Conservation (phyloP, 495 filamentous ascomycete genomes). For the Amniculicola lignicola region DNA sequence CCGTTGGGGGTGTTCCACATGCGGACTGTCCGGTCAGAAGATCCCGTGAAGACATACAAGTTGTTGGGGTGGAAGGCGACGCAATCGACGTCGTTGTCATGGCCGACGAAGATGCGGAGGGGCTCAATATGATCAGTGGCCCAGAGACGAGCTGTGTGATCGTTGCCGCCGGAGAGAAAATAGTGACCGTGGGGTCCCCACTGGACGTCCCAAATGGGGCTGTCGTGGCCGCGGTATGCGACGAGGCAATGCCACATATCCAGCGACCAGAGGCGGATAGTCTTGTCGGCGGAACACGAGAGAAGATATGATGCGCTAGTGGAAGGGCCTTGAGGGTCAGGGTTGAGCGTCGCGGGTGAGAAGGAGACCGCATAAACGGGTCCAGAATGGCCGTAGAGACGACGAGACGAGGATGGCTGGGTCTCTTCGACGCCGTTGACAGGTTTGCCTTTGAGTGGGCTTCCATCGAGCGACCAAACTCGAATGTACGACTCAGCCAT, state of each 20-base stretch:
- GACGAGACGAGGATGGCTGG: slow-evolving; percentile 62
- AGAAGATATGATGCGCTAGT: slow-evolving; percentile 60
- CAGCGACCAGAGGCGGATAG: slow-evolving; percentile 86
- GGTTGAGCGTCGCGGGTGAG: slow-evolving; percentile 65
- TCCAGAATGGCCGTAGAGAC: slow-evolving; percentile 86
- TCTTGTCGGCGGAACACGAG: slow-evolving; percentile 82
- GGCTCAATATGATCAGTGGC: slow-evolving; percentile 84
- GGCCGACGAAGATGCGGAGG: slow-evolving; percentile 84
- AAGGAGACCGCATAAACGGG: slow-evolving; percentile 89
- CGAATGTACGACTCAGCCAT: slow-evolving; percentile 93
- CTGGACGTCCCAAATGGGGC: slow-evolving; percentile 78
- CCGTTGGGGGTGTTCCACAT: slow-evolving; percentile 96
- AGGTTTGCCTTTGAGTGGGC: slow-evolving; percentile 55
- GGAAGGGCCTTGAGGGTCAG: slow-evolving; percentile 57
- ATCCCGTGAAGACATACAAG: slow-evolving; percentile 86
- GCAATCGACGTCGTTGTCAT: slow-evolving; percentile 82
- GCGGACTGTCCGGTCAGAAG: slow-evolving; percentile 82
- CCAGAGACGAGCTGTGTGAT: slow-evolving; percentile 89
- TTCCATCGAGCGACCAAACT: slow-evolving; percentile 83
- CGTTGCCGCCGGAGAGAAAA: slow-evolving; percentile 80
- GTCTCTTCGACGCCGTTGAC: slow-evolving; percentile 42
- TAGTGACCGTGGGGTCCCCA: slow-evolving; percentile 97
- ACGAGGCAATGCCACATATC: slow-evolving; percentile 87
- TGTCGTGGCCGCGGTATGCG: slow-evolving; percentile 86
- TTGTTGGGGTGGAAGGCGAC: slow-evolving; percentile 91